Base-by-base conservation (phyloP, 2,329 filamentous ascomycete species). In the Epicoccum nigrum region DNA sequence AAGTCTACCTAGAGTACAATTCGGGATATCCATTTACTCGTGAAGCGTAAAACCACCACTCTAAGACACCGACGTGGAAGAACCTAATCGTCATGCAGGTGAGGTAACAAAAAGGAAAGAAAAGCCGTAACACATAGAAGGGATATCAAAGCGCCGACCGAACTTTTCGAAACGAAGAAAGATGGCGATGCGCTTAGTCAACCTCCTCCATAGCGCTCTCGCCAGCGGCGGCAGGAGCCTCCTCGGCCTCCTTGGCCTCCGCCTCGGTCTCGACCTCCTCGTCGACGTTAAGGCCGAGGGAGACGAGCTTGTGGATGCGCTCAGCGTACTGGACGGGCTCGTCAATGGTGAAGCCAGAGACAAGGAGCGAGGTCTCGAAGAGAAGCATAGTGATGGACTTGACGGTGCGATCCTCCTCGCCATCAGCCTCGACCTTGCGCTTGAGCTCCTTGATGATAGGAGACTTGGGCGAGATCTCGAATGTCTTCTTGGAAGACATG, bases 401-500 rank as follows among this genome's bases (percentile, higher is more conserved):
- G 83, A 99, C 94, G 54, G 92, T 97, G 77, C 92, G 92, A 85
- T 97, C 94, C 77, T 92, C 93, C 89, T 97, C 93, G 61, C 94
- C 94, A 72, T 99, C 94, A 54, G 87, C 76, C 85, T 97, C 94
- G 58, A 97, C 91, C 91, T 99, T 99, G 83, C 89, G 92, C 90
- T 95, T 97, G 74, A 99, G 88, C 86, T 97, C 94, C 87, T 96
- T 89, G 83, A 99, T 87, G 79, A 99, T 99, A 63, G 91, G 76
- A 70, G 91, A 96, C 85, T 94, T 93, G 78, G 94, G 94, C n/a
- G 94, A 97, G 80, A 99, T 97, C 84, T 99, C 94, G 68, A 99
- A 97, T 25, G 94, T 99, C 91, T 99, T 99, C 92, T 99, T 99
- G 77, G 93, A 97, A 64, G 91, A 95, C 94, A 99, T 99, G 90